Evolutionary conservation across 2,329 filamentous ascomycete species (phyloP), one percentile per base, ranked within the genome.

Genomic region (Hypomyces rosellus): DNA sequence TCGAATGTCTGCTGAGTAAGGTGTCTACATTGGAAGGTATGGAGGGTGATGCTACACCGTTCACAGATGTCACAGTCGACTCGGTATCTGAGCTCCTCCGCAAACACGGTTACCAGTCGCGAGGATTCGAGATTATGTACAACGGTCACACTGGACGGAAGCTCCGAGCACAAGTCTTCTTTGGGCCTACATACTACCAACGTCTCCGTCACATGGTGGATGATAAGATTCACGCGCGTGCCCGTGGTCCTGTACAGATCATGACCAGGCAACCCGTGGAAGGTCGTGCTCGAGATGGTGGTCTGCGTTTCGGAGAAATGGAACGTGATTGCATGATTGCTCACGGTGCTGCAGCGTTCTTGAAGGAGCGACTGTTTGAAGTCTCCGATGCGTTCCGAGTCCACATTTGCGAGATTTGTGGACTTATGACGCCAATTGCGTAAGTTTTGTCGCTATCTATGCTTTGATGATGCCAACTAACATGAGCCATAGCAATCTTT

Each of bases 281-380:
- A 73, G 93, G 93, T 86, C 88, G 95, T 82, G 93, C 93, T 3
- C 80, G 95, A 71, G 95, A 99, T 67, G 93, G 93, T 80, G 93
- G 93, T 76, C 80, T 99, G 41, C 92, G 95, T 67, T 99, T 99
- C 82, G 93, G 93, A 84, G 93, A 99, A 78, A 99, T 99, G 93
- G 95, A 99, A 73, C 92, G 95, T 75, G 95, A 99, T 82, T 99
- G 93, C 69, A 99, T 99, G 93, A 99, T 99, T 75, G 90, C 95
- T n/a, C 95, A 99, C 68, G 93, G 93, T 66, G 93, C 95, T 3
- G 92, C 89, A 49, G 86, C 91, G 2, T 99, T 99, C 80, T 74
- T 99, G 65, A 99, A 99, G 74, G 93, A 99, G 76, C 84, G 93
- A 63, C 74, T 99, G 52, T 96, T 99, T 63, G 92, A 97, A 68